phyloP scores from a whole-genome alignment of 805 yeast genomes.

The Ogataea trehalophila region DNA sequence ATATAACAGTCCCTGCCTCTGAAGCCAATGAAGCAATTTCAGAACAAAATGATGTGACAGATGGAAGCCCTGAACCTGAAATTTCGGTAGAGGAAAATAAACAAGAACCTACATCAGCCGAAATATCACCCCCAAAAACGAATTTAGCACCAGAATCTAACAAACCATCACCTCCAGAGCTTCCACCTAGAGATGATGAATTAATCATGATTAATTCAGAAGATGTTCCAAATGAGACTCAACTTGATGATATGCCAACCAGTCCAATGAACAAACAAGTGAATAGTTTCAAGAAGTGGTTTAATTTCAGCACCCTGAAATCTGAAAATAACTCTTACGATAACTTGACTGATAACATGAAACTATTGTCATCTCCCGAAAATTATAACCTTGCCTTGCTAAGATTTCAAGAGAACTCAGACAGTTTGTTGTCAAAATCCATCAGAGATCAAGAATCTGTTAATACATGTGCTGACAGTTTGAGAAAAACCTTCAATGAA shows the following conservation, averaged over 20 bases:
- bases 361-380: conserved; percentile 27
- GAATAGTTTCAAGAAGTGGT: conserved; percentile 22
- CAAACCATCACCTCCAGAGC: conserved; percentile 21
- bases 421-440: conserved; percentile 45
- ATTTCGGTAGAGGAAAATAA: too few species aligned
- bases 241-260: conserved; percentile 1
- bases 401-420: conserved; percentile 52
- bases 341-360: conserved; percentile 16
- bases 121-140: too few species aligned
- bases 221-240: conserved; percentile 1
- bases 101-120: too few species aligned
- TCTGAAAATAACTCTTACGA: conserved; percentile 20
- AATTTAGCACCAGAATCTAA: too few species aligned
- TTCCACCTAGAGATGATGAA: conserved; percentile 32
- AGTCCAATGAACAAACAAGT: conserved; percentile 3
- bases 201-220: conserved; percentile 10
- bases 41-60: too few species aligned
- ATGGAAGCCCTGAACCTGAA: too few species aligned
- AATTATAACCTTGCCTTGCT: conserved; percentile 57
- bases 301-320: conserved; percentile 24
- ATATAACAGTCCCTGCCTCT: too few species aligned
- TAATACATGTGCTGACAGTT: conserved; percentile 39
- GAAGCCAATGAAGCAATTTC: too few species aligned
- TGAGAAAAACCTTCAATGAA: conserved; percentile 41
- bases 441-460: conserved; percentile 48